Evolutionary conservation across 2,329 filamentous ascomycete species (phyloP), one percentile per base, ranked within the genome.

Genomic region (Camillea tinctor): DNA sequence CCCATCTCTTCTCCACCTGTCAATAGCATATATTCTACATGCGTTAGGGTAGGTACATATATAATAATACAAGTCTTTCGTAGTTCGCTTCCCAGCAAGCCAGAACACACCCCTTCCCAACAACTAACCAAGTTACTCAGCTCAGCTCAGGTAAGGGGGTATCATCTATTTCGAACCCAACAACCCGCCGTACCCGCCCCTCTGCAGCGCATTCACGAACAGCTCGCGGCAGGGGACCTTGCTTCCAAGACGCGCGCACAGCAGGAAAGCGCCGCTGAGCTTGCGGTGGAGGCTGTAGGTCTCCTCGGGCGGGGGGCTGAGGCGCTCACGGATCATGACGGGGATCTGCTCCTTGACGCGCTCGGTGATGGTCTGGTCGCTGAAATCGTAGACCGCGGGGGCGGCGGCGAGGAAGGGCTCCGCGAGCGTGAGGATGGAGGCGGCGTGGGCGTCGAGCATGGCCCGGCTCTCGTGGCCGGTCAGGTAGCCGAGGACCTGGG

Each of bases 241-340:
- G 73, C 92, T 97, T 2, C 92, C 93, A 61, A 99, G 74, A 66
- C 88, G 85, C 0, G 95, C 93, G 75, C 95, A 99, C 19, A 99
- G 81, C 70, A 99, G 76, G 73, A 99, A 99, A 0, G 95, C 96
- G 0, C 95, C 95, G 74, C 93, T 97, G 57, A 99, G 79, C 79
- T 99, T 99, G 62, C 95, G 86, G 76, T 99, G 95, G 70, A 99
- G 77, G 73, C 90, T 94, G 73, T 99, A 99, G 56, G 95, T 99
- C 81, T 99, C 95, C 78, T 99, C 96, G 0, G 95, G 95, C 22
- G 96, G 95, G 22, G 95, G 94, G 17, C 92, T 87, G 20, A 99
- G 78, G 40, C 95, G 80, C 80, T 99, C 95, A 59, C 86, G 85
- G 52, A 99, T 82, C 95, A 99, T 99, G 56, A 96, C 80, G 17